Base-by-base conservation (phyloP, 2,329 filamentous ascomycete species). In the Fusarium sp. region DNA sequence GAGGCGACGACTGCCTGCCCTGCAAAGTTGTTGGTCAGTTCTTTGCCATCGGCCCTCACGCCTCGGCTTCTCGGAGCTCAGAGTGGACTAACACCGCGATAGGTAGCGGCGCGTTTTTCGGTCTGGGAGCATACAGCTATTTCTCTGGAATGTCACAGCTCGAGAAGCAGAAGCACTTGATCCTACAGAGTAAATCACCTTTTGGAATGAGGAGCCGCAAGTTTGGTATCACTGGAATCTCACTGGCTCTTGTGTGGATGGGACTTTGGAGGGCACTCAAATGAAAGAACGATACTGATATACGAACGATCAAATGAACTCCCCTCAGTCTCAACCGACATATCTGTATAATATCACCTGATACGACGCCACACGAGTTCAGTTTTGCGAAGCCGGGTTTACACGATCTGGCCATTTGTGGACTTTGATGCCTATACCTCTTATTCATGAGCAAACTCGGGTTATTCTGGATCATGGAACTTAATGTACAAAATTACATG, bases 71-170 rank as follows among this genome's bases (percentile, higher is more conserved):
- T 61, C 48, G 39, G 56, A 39, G 44, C 38, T 55, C 53, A 38
- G 36, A 53, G 18, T 49, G 57, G 45, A 39, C 73, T 74, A 58
- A 73, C 59, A 51, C 50, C 36, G 28, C 38, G 22, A 58, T 72
- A 95, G 92, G 92, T 44, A 91, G 91, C 75, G 86, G 89, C 39
- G 91, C 92, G 1, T 94, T 96, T 68, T 83, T 93, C 58, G 91
- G 91, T 2, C 87, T 95, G 17, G 92, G 90, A 5, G 89, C 85
- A 2, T 96, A 95, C 80, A 94, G 90, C 78, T 95, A 94, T 80
- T 83, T 89, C 65, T 92, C 91, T 5, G 93, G 93, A 60, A 91
- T 90, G 79, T 83, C 84, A 51, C 92, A 95, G 78, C 87, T 96
- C 31, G 86, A 89, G 72, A 84, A 85, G 72, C 90, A 93, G 77